Percentiles rank a stretch among this genome's conserved stretches.
Evolutionary conservation across 2,329 filamentous ascomycete species (phyloP).

Genomic region (Orbilia javanica): DNA sequence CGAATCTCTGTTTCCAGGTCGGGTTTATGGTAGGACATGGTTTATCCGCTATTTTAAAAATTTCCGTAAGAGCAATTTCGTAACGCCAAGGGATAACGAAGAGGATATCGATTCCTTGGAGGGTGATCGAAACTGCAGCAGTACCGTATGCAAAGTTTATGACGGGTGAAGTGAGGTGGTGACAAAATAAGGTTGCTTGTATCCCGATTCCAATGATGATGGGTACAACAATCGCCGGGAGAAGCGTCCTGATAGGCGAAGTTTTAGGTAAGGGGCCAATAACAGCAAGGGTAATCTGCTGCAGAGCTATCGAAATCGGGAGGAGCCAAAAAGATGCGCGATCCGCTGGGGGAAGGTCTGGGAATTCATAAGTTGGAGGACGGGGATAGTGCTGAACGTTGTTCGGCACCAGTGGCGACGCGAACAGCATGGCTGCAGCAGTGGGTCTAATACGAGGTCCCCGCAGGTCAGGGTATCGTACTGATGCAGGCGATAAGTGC

Average conservation of each 20-base stretch:
- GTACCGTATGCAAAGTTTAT: constrained; percentile 49
- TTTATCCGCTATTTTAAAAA: constrained; percentile 29
- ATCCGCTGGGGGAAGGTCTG: constrained; percentile 20
- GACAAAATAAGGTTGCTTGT: constrained; percentile 36
- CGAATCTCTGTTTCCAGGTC: constrained; percentile 52
- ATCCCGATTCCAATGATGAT: constrained; percentile 49
- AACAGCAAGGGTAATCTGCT: constrained; percentile 41
- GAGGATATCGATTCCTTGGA: constrained; percentile 53
- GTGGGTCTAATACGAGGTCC: neutral
- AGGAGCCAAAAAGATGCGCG: constrained; percentile 41
- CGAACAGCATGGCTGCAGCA: constrained; percentile 27
- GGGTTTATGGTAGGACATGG: constrained; percentile 31
- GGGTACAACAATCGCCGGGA: constrained; percentile 31
- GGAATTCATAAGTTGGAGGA: constrained; percentile 31
- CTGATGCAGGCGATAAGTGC: neutral
- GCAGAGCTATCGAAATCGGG: constrained; percentile 43
- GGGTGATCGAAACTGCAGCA: constrained; percentile 32
- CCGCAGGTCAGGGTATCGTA: neutral
- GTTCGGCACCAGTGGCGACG: constrained; percentile 42
- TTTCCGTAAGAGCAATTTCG: constrained; percentile 38
- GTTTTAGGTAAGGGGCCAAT: constrained; percentile 53
- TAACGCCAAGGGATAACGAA: constrained; percentile 47
- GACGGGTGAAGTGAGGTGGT: constrained; percentile 50
- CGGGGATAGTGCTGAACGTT: constrained; percentile 46
- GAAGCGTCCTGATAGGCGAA: constrained; percentile 34